Base-by-base conservation (phyloP, 1,139 yeast species). In the Pneumocystis carinii region DNA sequence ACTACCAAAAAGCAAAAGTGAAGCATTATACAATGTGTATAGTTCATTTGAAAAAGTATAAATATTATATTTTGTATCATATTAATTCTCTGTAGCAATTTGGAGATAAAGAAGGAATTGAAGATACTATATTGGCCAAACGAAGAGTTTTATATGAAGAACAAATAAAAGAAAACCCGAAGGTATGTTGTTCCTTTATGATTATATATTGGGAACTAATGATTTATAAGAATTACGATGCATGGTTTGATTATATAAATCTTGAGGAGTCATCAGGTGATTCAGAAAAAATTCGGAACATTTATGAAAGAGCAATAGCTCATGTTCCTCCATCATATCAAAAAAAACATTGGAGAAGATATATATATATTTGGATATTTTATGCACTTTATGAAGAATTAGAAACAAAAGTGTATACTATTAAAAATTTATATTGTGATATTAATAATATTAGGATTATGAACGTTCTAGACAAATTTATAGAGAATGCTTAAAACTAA, bases 201-300 rank as follows among this genome's bases (percentile, higher is more conserved):
- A 17, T 24, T 15, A 8, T 37, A 19, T 29, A 10, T 35, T 32
- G 4, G 35, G 15, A 17, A 56, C 12, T 42, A 15, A 39, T 7
- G 6, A 24, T 7, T 32, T 32, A 19, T 24, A 24, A 48, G 37
- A 87, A 88, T 72, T 85, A 83, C 72, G 94, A 86, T 70, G 75
- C 83, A 0, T 90, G 97, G 97, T 89, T 95, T 89, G 72, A 82
- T 0, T 84, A 84, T 68, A 68, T 87, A 1, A 78, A 79, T 27
- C 70, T 87, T 29, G 75, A 75, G 63, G 76, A 77, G 39, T 75
- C 78, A 0, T 68, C 72, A 2, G 72, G 72, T 64, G 67, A 69
- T 42, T 64, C 71, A 62, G 67, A 68, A 65, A 72, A 71, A 57
- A 66, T 74, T 53, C 65, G 76, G 37, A 70, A 71, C 8, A 71